Conservation (phyloP, 192 early-diverging fungal species). For the Backusella parvicylindrica region DNA sequence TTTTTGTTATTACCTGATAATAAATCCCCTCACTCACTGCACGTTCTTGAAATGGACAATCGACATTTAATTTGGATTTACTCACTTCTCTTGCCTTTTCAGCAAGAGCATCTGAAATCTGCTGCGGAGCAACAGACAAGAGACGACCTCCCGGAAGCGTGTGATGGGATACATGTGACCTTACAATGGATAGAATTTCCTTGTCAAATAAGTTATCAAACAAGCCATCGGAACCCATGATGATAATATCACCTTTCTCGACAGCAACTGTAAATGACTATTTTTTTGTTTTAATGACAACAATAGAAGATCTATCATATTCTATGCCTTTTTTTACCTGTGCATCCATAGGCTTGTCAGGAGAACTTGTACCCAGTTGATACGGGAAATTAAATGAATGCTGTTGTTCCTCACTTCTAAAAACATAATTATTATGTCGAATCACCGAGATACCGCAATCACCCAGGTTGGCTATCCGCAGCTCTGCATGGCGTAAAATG, state of each 20-base stretch:
- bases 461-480: slow-evolving; percentile 92
- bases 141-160: slow-evolving; percentile 17
- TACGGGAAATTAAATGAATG: slow-evolving; percentile 99
- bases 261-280: slow-evolving; percentile 73
- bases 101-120: slow-evolving; percentile 78
- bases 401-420: slow-evolving; percentile 96
- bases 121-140: slow-evolving; percentile 58
- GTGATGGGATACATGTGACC: background rate
- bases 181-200: slow-evolving; percentile 67
- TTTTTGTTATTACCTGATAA: slow-evolving; percentile 40
- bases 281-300: background rate
- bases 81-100: slow-evolving; percentile 70
- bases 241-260: slow-evolving; percentile 88
- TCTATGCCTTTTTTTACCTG: slow-evolving; percentile 12
- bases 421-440: slow-evolving; percentile 82
- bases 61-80: slow-evolving; percentile 69
- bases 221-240: slow-evolving; percentile 93
- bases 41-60: slow-evolving; percentile 86
- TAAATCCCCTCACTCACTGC: slow-evolving; percentile 87
- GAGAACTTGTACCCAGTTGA: slow-evolving; percentile 79
- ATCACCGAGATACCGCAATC: slow-evolving; percentile 92
- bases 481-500: slow-evolving; percentile 84
- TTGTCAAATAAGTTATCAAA: slow-evolving; percentile 99
- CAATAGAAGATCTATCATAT: background rate
- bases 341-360: slow-evolving; percentile 31